Conservation (phyloP, 1,139 yeast genomes). For the Pichia sp. region DNA sequence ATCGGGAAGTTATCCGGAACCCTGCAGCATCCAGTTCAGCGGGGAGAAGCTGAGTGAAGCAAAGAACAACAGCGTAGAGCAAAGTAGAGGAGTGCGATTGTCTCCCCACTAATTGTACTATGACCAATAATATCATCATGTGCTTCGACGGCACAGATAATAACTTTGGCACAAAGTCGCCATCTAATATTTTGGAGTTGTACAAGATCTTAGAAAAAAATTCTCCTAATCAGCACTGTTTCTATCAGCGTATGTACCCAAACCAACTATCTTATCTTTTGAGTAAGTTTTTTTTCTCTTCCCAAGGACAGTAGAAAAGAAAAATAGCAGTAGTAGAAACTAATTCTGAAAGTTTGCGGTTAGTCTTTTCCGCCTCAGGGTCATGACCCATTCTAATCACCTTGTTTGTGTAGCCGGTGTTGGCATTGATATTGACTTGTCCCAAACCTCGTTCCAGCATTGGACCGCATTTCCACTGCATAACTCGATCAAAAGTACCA, state of each 20-base stretch:
- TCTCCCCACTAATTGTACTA: too few species aligned
- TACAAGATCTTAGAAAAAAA: conserved; percentile 50
- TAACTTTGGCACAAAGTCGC: conserved; percentile 54
- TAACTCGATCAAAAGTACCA: neutral
- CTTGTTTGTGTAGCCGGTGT: conserved; percentile 44
- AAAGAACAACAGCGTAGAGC: neutral
- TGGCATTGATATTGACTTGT: conserved; percentile 47
- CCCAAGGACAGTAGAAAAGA: too few species aligned
- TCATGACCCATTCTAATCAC: too few species aligned
- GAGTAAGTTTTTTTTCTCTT: too few species aligned
- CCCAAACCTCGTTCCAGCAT: conserved; percentile 27
- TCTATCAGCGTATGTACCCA: conserved; percentile 47
- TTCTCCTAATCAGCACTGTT: conserved; percentile 42
- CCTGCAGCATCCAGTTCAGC: too few species aligned
- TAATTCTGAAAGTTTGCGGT: neutral
- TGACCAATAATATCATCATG: conserved; percentile 41
- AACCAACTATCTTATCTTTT: neutral
- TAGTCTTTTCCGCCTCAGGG: neutral
- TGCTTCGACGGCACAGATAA: conserved; percentile 65
- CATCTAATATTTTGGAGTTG: conserved; percentile 52
- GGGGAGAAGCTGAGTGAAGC: neutral
- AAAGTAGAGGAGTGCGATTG: neutral
- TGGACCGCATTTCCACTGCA: neutral
- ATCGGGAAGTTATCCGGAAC: too few species aligned
- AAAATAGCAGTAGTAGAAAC: neutral